Evolutionary conservation across 192 early-diverging fungal genomes (phyloP).

Genomic region (Coemansia guatemalensis): DNA sequence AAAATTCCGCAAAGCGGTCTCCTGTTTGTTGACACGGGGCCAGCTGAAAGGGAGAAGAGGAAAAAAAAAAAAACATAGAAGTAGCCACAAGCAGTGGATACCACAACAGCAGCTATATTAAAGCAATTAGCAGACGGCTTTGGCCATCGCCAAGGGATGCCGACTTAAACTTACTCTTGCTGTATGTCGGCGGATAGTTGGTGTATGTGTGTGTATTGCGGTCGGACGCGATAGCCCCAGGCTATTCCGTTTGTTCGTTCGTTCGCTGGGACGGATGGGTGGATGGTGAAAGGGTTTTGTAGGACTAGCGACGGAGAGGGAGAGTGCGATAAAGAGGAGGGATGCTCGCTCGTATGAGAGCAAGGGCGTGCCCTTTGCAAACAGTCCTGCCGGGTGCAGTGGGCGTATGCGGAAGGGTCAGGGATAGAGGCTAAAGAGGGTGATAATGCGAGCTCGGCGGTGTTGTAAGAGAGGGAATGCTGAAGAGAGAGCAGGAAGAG

Average conservation of each 20-base stretch:
- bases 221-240: background rate
- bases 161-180: background rate
- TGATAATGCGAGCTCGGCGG: background rate
- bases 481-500: background rate
- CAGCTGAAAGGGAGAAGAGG: background rate
- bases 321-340: background rate
- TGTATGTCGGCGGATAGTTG: background rate
- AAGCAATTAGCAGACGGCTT: background rate
- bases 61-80: background rate
- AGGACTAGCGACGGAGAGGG: background rate
- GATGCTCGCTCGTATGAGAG: background rate
- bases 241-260: background rate
- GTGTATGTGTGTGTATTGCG: background rate
- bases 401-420: background rate
- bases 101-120: slow-evolving; percentile 13
- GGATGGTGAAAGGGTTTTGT: background rate
- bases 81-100: slow-evolving; percentile 10
- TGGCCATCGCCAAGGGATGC: background rate
- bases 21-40: slow-evolving; percentile 23
- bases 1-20: slow-evolving; percentile 4
- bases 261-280: background rate
- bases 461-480: background rate
- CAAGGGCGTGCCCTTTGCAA: background rate
- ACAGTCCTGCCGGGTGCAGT: background rate
- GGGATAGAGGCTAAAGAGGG: background rate